Evolutionary conservation across 176 grass and related monocot species (phyloP), one percentile per base, ranked within the genome.

Genomic region (Oryza brachyantha): DNA sequence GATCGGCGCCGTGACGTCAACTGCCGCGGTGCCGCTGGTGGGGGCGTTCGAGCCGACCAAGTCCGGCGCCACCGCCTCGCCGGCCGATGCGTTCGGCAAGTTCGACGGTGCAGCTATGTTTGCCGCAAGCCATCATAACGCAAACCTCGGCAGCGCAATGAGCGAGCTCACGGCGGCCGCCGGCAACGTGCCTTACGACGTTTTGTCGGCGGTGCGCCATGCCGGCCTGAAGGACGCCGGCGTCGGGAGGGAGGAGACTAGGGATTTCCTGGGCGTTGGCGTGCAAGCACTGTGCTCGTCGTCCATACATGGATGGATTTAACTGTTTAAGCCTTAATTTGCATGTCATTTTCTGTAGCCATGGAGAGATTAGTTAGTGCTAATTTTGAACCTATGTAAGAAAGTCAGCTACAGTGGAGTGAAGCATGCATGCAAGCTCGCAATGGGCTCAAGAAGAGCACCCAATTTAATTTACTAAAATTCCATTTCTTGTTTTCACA

Each of bases 191-290:
- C 84, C 83, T 12, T 86, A 88, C 76, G 93, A 86, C 70, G 76
- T 89, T 6, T 72, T 90, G 19, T 71, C 82, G 7, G 79, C 79
- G 2, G 80, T 80, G 64, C 83, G 81, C 72, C 78, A 83, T 32
- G 75, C 32, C 66, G 66, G 76, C 11, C 70, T 65, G 48, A 85
- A 85, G 78, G 76, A 93, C 38, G 85, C 63, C 75, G 76, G 52
- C 52, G 2, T 66, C 13, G 84, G 81, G 29, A 65, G 63, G 60
- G 94, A 92, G 41, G 88, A 91, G 63, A 97, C 94, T 26, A 89
- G 91, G 77, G 94, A 97, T 74, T 97, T 97, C 81, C 72, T 97
- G 70, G 94, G 94, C 64, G 94, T 97, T 58, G 94, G 91, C 54
- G 64, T 91, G 75, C 94, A 89, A 83, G 78, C 91, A 10, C 86